phyloP scores from a whole-genome alignment of 2,329 filamentous ascomycete species.

The Chrysosporium keratinophilum region DNA sequence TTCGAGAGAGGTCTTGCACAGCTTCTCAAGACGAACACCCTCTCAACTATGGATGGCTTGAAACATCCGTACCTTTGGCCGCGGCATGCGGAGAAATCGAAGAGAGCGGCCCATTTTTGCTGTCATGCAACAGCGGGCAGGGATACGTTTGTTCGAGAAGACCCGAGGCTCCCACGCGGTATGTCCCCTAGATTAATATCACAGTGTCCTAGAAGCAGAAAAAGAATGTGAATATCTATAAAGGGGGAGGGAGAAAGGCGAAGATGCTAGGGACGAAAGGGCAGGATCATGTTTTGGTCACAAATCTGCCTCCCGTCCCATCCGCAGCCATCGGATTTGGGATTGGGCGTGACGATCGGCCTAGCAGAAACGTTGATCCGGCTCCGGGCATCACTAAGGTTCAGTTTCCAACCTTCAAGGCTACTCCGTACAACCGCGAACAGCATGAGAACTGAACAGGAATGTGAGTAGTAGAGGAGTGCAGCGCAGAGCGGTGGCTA shows the following conservation, averaged over 20 bases:
- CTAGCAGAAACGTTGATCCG: background rate
- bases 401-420: no score
- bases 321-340: background rate
- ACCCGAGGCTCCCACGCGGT: background rate
- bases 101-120: constrained; percentile 30
- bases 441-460: no score
- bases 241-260: no score
- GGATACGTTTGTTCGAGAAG: background rate
- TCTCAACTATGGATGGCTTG: background rate
- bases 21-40: background rate
- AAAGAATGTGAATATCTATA: no score
- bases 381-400: background rate
- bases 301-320: background rate
- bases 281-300: no score
- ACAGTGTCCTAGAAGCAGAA: no score
- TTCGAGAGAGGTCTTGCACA: background rate
- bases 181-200: no score
- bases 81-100: constrained; percentile 40
- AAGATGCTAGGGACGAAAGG: no score
- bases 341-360: background rate
- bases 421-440: no score
- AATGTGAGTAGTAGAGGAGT: no score
- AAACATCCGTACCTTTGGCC: constrained; percentile 37
- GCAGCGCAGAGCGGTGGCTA: background rate
- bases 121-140: constrained; percentile 9